Evolutionary conservation across 2,329 filamentous ascomycete species (phyloP).

Genomic region (Colletotrichum graminicola): DNA sequence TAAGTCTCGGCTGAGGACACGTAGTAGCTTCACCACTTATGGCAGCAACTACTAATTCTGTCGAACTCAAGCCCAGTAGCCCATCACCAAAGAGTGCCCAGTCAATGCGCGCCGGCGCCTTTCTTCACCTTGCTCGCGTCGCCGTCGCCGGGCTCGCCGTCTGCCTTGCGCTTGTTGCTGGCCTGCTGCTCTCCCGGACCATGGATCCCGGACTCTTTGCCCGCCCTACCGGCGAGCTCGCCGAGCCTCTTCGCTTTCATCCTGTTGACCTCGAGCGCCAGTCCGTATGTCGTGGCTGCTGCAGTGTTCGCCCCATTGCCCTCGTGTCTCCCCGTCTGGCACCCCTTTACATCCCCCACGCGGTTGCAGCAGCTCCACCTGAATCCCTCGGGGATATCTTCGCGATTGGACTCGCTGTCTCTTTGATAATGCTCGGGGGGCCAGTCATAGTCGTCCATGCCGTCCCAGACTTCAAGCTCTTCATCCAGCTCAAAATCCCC

Average conservation of each 20-base stretch:
- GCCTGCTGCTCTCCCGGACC: not conserved
- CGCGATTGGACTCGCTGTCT: not conserved
- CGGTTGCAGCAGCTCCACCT: conserved; percentile 29
- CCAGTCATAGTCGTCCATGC: not conserved
- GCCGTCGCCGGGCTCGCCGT: conserved; percentile 23
- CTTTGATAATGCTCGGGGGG: not conserved
- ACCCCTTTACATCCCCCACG: conserved; percentile 8
- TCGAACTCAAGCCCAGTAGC: too few species aligned
- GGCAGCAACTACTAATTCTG: not conserved
- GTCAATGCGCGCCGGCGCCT: not conserved
- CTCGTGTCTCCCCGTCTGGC: not conserved
- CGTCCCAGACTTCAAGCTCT: not conserved
- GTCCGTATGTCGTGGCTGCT: not conserved
- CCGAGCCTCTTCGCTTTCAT: not conserved
- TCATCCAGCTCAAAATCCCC: not conserved
- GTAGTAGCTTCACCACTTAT: too few species aligned
- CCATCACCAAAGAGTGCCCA: not conserved
- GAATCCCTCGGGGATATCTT: conserved; percentile 6
- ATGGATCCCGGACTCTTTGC: not conserved
- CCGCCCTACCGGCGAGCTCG: not conserved
- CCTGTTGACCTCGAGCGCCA: not conserved
- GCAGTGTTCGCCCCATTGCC: not conserved
- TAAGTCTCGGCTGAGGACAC: too few species aligned
- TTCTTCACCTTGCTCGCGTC: not conserved
- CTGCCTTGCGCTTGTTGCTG: not conserved